A percentile compares a stretch with the other conserved stretches of the same genome.
Evolutionary conservation across 1,284 basidiomycete genomes (phyloP).

Genomic region (Fomitopsis betulina): DNA sequence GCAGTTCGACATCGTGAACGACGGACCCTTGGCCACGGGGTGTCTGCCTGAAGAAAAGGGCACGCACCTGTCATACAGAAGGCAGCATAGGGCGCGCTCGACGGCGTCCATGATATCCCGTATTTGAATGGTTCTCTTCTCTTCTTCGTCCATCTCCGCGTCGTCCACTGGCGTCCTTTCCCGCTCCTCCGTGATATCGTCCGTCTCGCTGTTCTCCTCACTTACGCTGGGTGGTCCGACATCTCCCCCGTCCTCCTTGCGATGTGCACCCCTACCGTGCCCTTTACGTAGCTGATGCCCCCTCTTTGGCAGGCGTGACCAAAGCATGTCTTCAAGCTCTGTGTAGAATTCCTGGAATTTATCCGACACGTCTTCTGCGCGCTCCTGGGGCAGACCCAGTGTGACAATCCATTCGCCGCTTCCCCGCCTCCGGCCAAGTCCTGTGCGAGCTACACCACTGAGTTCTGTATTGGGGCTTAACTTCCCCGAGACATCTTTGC

Average conservation of each 20-base stretch:
- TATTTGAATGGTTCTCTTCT: conserved; percentile 36
- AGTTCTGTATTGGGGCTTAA: neutral
- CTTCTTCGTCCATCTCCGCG: conserved; percentile 24
- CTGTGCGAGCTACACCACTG: neutral
- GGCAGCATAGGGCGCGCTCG: conserved; percentile 61
- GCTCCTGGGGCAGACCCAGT: neutral
- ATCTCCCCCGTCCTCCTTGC: conserved; percentile 20
- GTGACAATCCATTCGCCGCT: conserved; percentile 4
- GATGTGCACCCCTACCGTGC: conserved; percentile 13
- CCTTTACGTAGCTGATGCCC: conserved; percentile 10
- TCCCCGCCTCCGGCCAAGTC: neutral
- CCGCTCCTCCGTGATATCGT: conserved; percentile 26
- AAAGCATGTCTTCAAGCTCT: conserved; percentile 51
- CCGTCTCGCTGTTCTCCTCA: conserved; percentile 23
- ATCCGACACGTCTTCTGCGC: conserved; percentile 40
- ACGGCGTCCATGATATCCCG: conserved; percentile 64
- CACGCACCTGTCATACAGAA: conserved; percentile 53
- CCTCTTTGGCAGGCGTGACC: conserved; percentile 24
- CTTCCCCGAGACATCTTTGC: neutral
- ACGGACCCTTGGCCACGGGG: neutral
- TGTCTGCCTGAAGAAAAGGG: neutral
- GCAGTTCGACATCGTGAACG: neutral
- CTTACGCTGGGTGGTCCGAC: conserved; percentile 4
- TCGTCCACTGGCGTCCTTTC: conserved; percentile 18
- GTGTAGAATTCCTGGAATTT: conserved; percentile 74